Evolutionary conservation across 2,329 filamentous ascomycete species (phyloP).

Genomic region (Pestalotiopsis sp.): DNA sequence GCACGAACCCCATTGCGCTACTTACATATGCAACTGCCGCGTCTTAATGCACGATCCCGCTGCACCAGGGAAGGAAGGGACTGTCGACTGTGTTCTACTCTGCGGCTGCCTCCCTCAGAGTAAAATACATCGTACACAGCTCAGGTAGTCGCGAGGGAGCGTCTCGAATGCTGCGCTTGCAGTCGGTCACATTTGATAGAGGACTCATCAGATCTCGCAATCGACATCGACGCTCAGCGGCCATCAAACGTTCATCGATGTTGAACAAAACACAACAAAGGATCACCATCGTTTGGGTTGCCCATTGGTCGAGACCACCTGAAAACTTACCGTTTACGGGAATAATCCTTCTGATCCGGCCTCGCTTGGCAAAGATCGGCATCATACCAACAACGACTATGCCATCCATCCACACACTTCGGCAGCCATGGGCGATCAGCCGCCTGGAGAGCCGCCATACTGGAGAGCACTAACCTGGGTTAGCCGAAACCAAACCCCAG

Average conservation of each 20-base stretch:
- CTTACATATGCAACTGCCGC: not conserved
- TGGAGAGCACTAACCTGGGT: not conserved
- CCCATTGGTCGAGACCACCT: not conserved
- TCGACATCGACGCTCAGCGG: not conserved
- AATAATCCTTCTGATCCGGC: not conserved
- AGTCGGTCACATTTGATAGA: not conserved
- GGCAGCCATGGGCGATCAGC: not conserved
- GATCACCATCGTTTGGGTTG: not conserved
- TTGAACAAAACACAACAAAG: not conserved
- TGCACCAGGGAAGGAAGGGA: not conserved
- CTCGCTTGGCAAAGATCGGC: not conserved
- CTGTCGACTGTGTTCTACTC: not conserved
- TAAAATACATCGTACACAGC: too few relatives aligned
- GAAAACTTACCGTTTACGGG: not conserved
- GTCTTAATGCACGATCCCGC: constrained; percentile 2
- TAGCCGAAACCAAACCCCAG: not conserved
- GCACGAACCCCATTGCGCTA: not conserved
- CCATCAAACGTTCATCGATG: not conserved
- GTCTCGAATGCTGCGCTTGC: not conserved
- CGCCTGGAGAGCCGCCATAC: constrained; percentile 1
- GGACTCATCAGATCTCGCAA: not conserved
- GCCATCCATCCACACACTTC: not conserved
- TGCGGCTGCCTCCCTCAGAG: too few relatives aligned
- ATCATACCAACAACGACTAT: not conserved
- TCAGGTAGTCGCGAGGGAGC: too few relatives aligned